A percentile compares a stretch with the other conserved stretches of the same genome.
Evolutionary conservation across 2,329 filamentous ascomycete species (phyloP).

Genomic region (Pseudogymnoascus sp.): DNA sequence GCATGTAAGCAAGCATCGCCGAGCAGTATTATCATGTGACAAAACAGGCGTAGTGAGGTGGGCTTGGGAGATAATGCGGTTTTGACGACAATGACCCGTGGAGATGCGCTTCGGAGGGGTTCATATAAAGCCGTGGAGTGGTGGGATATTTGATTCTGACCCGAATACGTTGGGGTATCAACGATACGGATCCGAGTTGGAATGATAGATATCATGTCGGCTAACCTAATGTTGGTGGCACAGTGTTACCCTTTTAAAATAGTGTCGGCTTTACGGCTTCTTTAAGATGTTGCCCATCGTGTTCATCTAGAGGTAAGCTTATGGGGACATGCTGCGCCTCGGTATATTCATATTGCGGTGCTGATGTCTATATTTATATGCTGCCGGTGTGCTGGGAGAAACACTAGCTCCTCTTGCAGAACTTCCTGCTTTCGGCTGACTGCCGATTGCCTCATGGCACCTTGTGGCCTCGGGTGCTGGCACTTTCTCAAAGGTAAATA

Average conservation of each 20-base stretch:
- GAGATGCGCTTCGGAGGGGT: neutral
- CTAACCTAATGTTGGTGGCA: neutral
- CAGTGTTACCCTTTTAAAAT: neutral
- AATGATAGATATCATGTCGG: neutral
- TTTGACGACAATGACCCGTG: neutral
- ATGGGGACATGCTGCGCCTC: neutral
- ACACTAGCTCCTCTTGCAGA: neutral
- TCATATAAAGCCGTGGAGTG: neutral
- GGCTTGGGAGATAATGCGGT: neutral
- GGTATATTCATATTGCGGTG: neutral
- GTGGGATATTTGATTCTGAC: neutral
- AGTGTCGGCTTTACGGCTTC: neutral
- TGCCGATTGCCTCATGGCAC: neutral
- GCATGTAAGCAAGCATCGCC: neutral
- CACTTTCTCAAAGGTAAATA: neutral
- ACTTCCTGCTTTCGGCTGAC: neutral
- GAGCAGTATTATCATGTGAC: neutral
- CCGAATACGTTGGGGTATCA: neutral
- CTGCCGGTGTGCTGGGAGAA: neutral
- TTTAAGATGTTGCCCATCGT: neutral
- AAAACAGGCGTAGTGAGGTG: neutral
- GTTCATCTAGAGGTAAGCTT: neutral
- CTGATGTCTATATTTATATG: neutral
- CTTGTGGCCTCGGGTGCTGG: neutral
- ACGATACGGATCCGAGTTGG: neutral